Percentiles rank a stretch among this genome's conserved stretches.
phyloP scores from a whole-genome alignment of 148 eudicot species.

The Rhododendron henanense region DNA sequence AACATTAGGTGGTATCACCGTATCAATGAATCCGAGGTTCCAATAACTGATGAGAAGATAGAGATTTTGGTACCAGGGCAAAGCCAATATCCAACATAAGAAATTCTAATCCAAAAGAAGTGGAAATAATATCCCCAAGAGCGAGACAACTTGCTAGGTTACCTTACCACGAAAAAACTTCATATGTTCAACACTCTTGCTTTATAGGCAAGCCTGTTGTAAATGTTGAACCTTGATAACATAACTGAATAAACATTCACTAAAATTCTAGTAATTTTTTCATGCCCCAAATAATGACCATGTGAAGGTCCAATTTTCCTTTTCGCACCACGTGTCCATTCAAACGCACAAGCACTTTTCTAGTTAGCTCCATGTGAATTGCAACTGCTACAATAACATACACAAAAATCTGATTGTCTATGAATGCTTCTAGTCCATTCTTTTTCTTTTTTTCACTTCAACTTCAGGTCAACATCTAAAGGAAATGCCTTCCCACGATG shows the following conservation, averaged over 20 bases:
- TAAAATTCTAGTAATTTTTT: not conserved
- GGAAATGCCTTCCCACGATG: slow-evolving; percentile 74
- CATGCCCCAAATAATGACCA: not conserved
- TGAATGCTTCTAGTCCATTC: not conserved
- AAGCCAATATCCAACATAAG: not conserved
- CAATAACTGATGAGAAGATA: not conserved
- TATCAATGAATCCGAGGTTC: not conserved
- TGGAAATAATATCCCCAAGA: not conserved
- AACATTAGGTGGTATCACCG: not conserved
- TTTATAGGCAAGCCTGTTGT: not conserved
- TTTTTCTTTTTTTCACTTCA: slow-evolving; percentile 29
- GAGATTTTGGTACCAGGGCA: not conserved
- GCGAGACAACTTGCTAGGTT: not conserved
- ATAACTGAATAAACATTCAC: not conserved
- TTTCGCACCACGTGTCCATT: too few relatives aligned
- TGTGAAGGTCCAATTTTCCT: not conserved
- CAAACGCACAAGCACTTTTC: not conserved
- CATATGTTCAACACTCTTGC: not conserved
- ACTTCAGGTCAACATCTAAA: slow-evolving; percentile 43
- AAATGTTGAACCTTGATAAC: not conserved
- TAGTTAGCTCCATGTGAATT: not conserved
- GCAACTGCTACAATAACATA: not conserved
- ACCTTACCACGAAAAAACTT: not conserved
- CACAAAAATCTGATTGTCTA: not conserved
- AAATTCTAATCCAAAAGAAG: not conserved